Conservation (phyloP, 2,329 filamentous ascomycete genomes). For the Rhexocercosporidium sp. region DNA sequence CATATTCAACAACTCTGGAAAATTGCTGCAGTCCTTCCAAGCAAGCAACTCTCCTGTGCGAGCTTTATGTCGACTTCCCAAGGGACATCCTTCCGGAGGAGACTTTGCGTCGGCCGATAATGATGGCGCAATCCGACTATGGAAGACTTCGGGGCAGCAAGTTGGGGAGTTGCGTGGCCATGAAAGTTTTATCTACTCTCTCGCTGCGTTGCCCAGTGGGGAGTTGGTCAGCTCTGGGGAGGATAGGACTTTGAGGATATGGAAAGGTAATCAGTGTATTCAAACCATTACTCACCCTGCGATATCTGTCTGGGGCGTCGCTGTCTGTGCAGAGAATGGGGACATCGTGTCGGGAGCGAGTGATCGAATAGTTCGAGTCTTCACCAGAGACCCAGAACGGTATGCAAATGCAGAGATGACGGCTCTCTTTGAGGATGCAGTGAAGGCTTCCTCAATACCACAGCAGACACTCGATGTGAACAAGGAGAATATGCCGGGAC, state of each 20-base stretch:
- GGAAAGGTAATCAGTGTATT: constrained; percentile 81
- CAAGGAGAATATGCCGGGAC: constrained; percentile 88
- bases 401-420: constrained; percentile 72
- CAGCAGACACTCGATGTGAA: constrained; percentile 87
- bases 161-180: constrained; percentile 84
- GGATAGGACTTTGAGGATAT: constrained; percentile 90
- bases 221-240: constrained; percentile 92
- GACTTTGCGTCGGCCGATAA: constrained; percentile 97
- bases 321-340: constrained; percentile 79
- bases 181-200: constrained; percentile 91
- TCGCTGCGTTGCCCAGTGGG: constrained; percentile 78
- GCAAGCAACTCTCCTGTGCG: constrained; percentile 84
- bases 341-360: constrained; percentile 95
- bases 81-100: constrained; percentile 77
- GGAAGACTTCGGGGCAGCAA: constrained; percentile 79
- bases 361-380: constrained; percentile 84
- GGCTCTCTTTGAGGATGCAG: constrained; percentile 78
- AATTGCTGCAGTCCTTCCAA: constrained; percentile 66
- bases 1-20: constrained; percentile 72
- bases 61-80: constrained; percentile 82
- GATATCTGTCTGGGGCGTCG: constrained; percentile 94
- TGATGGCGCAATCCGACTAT: constrained; percentile 86
- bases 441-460: constrained; percentile 84
- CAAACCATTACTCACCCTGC: constrained; percentile 98
- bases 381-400: constrained; percentile 74